phyloP scores from a whole-genome alignment of 106 monocot species.

The Gastrodia elata region DNA sequence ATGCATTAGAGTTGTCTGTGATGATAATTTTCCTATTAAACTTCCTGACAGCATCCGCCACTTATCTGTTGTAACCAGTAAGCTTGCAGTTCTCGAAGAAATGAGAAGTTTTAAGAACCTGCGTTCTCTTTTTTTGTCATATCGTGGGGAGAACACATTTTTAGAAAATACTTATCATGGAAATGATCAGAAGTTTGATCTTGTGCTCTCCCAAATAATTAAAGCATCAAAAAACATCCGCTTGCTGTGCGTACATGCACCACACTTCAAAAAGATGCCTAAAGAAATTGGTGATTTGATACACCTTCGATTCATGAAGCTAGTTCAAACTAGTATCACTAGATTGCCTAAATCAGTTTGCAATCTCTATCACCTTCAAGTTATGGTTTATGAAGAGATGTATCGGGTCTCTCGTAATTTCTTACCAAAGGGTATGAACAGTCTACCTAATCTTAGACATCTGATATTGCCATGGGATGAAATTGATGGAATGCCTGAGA shows the following conservation, averaged over 20 bases:
- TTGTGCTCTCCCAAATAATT: conserved; percentile 1
- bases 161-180: not conserved
- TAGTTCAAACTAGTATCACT: conserved; percentile 7
- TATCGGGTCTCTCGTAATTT: not conserved
- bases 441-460: conserved; percentile 14
- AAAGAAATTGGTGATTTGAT: conserved; percentile 14
- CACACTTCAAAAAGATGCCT: conserved; percentile 4
- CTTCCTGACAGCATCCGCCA: conserved; percentile 14
- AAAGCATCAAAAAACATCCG: conserved; percentile 1
- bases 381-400: conserved; percentile 5
- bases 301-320: conserved; percentile 26
- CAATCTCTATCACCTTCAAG: conserved; percentile 8
- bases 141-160: not conserved
- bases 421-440: conserved; percentile 13
- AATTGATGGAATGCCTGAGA: conserved; percentile 1
- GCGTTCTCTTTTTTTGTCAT: conserved; percentile 9
- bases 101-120: not conserved
- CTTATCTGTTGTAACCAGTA: conserved; percentile 11
- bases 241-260: not conserved
- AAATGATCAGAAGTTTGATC: not conserved
- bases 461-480: not conserved
- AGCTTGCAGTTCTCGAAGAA: not conserved
- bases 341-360: conserved; percentile 14
- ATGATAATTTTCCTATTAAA: not conserved
- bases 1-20: conserved; percentile 6